Percentiles rank a stretch among this genome's conserved stretches.
Conservation (phyloP, 495 filamentous ascomycete genomes). For the Trichoderma reesei region DNA sequence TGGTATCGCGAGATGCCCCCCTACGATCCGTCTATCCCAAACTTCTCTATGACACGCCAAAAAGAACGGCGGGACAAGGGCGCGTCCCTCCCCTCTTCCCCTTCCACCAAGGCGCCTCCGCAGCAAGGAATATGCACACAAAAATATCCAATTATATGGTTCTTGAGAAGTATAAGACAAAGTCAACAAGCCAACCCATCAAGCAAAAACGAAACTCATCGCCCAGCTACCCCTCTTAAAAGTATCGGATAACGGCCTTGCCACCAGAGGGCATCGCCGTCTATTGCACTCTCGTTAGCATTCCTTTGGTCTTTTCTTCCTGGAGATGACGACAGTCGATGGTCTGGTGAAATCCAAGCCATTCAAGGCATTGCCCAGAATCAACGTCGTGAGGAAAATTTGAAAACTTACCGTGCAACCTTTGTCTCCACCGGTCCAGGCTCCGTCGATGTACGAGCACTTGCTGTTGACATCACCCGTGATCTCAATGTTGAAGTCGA, state of each 20-base stretch:
- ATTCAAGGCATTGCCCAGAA: no score
- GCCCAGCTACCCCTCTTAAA: conserved; percentile 13
- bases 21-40: neutral
- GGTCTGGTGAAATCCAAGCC: no score
- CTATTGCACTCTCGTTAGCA: neutral
- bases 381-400: no score
- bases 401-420: conserved; percentile 59
- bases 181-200: no score
- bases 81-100: neutral
- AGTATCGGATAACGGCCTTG: conserved; percentile 10
- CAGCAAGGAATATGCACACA: conserved; percentile 23
- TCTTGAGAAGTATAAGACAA: conserved; percentile 15
- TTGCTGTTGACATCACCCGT: conserved; percentile 49
- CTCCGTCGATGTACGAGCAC: conserved; percentile 64
- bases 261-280: conserved; percentile 5
- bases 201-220: neutral
- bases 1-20: neutral
- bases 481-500: conserved; percentile 69
- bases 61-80: neutral
- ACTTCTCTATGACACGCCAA: neutral
- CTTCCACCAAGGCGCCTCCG: conserved; percentile 13
- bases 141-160: conserved; percentile 16
- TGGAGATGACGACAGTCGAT: no score
- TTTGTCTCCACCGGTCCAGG: conserved; percentile 44
- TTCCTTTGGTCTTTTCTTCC: neutral